Evolutionary conservation across 805 yeast species (phyloP), one percentile per base, ranked within the genome.

Genomic region (Candida taoyuanica): DNA sequence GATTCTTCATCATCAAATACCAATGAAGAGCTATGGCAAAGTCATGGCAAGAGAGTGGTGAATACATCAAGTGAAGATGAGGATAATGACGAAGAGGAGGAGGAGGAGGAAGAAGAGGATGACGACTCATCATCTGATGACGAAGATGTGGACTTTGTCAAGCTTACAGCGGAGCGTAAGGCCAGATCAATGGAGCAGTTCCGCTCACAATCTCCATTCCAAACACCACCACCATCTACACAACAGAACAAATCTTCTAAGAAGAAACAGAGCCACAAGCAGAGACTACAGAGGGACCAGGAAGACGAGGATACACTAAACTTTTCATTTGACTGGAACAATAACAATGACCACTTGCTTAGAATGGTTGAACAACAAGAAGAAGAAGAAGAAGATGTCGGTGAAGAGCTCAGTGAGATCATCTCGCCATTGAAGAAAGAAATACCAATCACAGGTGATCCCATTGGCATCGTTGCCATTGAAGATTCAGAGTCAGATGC

Each of bases 101-200:
- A 59, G 9, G 60, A 53, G 7, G 66, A 59, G 9, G 67, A 59
- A 15, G 68, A 59, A 12, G 64, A 59, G 6, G 69, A 59, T 14
- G 67, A 60, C 25, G 69, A 68, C 16, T 65, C 67, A 26, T 73
- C 79, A 9, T 75, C 81, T 0, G 81, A 76, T 49, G 86, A 78
- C 48, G 78, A 78, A 26, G 78, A 76, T 48, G 77, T 82, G 3
- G 91, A 84, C 60, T 81, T 80, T 56, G 85, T 83, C 13, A 75
- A 74, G 55, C 60, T 84, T 43, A 83, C 85, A 25, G 84, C 81
- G 8, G 82, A 81, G 55, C 67, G 78, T 44, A 76, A 81, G 60
- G 75, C 75, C 27, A 70, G 63, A 43, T 68, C 78, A 1, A 63
- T 74, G 68, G 71, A 73, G 44, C 74, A 76, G 1, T 47, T 52